Base-by-base conservation (phyloP, 305 asterid species). In the Fraxinus nigra region DNA sequence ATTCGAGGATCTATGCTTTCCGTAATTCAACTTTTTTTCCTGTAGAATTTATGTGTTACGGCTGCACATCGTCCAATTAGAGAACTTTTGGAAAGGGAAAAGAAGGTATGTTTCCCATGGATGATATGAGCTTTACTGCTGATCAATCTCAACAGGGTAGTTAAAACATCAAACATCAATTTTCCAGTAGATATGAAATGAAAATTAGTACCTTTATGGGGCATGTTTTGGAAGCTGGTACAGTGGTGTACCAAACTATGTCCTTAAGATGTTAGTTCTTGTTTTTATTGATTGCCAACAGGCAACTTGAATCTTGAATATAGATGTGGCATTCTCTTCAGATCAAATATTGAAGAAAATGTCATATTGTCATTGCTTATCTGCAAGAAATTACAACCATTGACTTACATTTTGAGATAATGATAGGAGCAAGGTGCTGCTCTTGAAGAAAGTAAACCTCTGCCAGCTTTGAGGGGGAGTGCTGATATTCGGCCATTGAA, bases 11-110 rank as follows among this genome's bases (percentile, higher is more conserved):
- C n/a, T 79, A 54, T 43, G 70, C 40, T 56, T 48, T 78, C 24
- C 76, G 1, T 85, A 72, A 83, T 61, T 18, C 8, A 61, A 40
- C 69, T 75, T 77, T 51, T 8, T 67, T 30, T 76, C 74, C n/a
- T 69, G 75, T 32, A 87, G 91, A 87, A 88, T 87, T 81, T 90
- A 84, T 87, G 90, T 13, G 89, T 88, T 72, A 80, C 90, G 6
- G 93, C 91, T 81, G 93, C 93, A 13, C 93, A 90, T 80, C 83
- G 90, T 75, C 91, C 91, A 9, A 90, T 88, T 46, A 87, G 93
- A 84, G 93, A 90, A 81, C 86, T 90, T 35, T 78, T 88, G 85
- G 90, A 87, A 56, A 87, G 87, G 77, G 93, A 90, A 86, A 90
- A 90, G 77, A 88, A 90, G 93, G 93, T 90, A 82, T 28, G n/a